Evolutionary conservation across 1,284 basidiomycete genomes (phyloP), one percentile per base, ranked within the genome.

Genomic region (Inonotus obliquus): DNA sequence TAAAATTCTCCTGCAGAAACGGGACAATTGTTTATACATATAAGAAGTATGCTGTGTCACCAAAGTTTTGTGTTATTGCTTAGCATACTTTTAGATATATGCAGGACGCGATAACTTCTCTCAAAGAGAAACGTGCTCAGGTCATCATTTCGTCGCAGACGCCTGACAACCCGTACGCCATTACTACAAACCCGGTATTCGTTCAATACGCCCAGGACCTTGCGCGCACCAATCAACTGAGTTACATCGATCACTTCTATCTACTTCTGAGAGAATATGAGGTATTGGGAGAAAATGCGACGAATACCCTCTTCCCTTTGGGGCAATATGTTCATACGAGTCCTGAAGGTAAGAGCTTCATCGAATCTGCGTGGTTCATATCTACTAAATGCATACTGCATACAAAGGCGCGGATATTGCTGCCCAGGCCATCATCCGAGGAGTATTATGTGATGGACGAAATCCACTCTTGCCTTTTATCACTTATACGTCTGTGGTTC

Each of bases 81-180:
- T n/a, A 55, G 38, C 56, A 47, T 49, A 61, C 29, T 41, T 55
- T 27, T 62, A 67, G 53, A 66, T 72, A 71, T 59, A 65, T 79
- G 61, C 73, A 77, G 63, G 77, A 80, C 62, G 78, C 79, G 0
- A 73, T 77, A 47, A 74, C 70, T 32, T 60, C 75, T 19, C 66
- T 80, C 51, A 71, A 77, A 67, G 75, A 77, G 2, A 81, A 81
- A 68, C 80, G 79, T 17, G 79, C 75, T 29, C 77, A 74, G 35
- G 73, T 75, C 29, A 80, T 82, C 62, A 70, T 81, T 29, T 78
- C 77, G 19, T 75, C 76, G n/a, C 77, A 79, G 65, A 82, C 80
- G 3, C 80, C 80, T 2, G 70, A 76, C 66, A 78, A 82, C 67
- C 67, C 71, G 13, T 71, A 71, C 55, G 70, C 67, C 45, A 67